Base-by-base conservation (phyloP, 176 grass and related monocot genomes). In the Coix lacrymajobi region DNA sequence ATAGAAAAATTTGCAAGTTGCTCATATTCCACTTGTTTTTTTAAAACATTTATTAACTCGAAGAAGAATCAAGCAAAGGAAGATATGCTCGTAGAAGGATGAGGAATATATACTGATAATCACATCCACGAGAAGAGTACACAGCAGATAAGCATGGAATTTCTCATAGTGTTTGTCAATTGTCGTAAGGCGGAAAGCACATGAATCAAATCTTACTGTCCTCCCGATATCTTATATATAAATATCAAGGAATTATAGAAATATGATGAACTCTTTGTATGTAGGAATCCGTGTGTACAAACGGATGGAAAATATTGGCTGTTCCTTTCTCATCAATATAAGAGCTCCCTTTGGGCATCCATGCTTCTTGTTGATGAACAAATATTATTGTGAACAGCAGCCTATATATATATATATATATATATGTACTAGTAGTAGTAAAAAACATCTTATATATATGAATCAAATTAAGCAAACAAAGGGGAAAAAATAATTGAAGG, bases 261-360 rank as follows among this genome's bases (percentile, higher is more conserved):
- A 83, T 78, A 86, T 73, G 79, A 86, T 73, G 79, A 75, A 75
- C 79, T 75, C 88, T 79, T 79, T 51, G 39, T 62, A 69, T 49
- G 61, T 69, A 69, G 30, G 68, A 79, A 86, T 79, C 71, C 75
- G 31, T 86, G 88, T 90, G 71, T 83, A 90, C 84, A 83, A 91
- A 88, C 71, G 69, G 48, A 75, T 68, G 36, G 66, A 45, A 87
- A 90, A 85, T 68, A 77, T 79, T 75, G 89, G 87, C 80, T 83
- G 89, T 82, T 78, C 79, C 65, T 82, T 77, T 76, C 52, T 84
- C 85, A 86, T 91, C 79, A 81, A 73, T 86, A 84, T 86, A 86
- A 86, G 79, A 80, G 84, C 86, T 81, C 87, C 97, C 93, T 96
- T 96, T 77, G 97, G 97, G 93, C 49, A 84, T 90, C 75, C 69